phyloP scores from a whole-genome alignment of 805 yeast genomes.

The Starmerella khaoyaiensis region DNA sequence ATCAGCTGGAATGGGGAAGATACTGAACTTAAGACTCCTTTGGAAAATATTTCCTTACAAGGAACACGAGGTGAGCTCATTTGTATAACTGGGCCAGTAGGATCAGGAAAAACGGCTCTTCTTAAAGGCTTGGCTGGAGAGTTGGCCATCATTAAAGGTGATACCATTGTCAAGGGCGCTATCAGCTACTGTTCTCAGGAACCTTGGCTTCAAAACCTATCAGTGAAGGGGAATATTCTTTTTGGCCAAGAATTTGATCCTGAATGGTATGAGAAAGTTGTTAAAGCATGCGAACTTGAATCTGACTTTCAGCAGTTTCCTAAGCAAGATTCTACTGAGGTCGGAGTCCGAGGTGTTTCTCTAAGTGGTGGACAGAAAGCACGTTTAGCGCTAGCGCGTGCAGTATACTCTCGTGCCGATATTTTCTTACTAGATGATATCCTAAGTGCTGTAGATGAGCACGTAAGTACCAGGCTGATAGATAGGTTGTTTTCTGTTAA shows the following conservation, averaged over 20 bases:
- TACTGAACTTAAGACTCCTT: conserved; percentile 24
- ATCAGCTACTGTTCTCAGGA: conserved; percentile 77
- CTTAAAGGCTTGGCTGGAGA: conserved; percentile 74
- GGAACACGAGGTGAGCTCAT: conserved; percentile 68
- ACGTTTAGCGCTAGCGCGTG: conserved; percentile 60
- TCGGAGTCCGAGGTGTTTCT: conserved; percentile 75
- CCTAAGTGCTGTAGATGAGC: conserved; percentile 70
- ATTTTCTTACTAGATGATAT: conserved; percentile 63
- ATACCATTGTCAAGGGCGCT: conserved; percentile 55
- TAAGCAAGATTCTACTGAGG: conserved; percentile 63
- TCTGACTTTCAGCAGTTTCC: conserved; percentile 52
- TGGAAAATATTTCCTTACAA: conserved; percentile 45
- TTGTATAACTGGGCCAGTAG: conserved; percentile 82
- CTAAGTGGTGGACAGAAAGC: conserved; percentile 81
- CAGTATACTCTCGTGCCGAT: conserved; percentile 57
- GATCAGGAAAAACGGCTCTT: conserved; percentile 75
- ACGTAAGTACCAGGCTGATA: conserved; percentile 65
- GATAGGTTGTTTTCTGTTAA: conserved; percentile 61
- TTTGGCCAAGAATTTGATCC: conserved; percentile 48
- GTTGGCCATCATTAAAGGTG: conserved; percentile 60
- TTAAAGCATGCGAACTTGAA: conserved; percentile 51
- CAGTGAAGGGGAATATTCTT: conserved; percentile 60
- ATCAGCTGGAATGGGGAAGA: neutral
- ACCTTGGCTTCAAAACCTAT: conserved; percentile 93
- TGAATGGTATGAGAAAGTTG: conserved; percentile 38